These are phyloP conservation scores for Panicum virgatum DNA, from an alignment of 202 grass and related monocot genomes.

Conservation along the genomic window DNA sequence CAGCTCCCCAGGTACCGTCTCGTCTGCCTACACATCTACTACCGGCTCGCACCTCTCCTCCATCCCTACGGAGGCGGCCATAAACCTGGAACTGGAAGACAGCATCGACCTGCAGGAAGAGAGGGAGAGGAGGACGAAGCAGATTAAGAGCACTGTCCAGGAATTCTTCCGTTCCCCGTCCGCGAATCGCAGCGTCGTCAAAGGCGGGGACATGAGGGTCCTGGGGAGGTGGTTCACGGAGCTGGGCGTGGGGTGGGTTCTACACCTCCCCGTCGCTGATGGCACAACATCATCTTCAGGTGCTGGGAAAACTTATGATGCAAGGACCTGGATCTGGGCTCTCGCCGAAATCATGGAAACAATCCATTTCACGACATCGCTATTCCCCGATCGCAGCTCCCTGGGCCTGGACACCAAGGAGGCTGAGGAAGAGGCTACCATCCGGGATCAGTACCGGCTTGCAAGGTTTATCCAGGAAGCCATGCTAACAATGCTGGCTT, in stretches of 20 bases:
- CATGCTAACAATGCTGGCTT: not conserved
- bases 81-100: not conserved
- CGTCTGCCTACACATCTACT: not conserved
- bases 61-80: not conserved
- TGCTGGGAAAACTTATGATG: not conserved
- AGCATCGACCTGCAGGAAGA: too few species aligned
- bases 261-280: not conserved
- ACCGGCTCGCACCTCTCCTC: not conserved
- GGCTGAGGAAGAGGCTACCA: not conserved
- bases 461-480: not conserved
- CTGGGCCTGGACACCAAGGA: not conserved
- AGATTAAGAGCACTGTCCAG: not conserved
- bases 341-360: not conserved
- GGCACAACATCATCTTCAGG: not conserved
- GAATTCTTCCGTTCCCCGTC: not conserved
- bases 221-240: not conserved
- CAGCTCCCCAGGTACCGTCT: too few species aligned
- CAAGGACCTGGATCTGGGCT: not conserved
- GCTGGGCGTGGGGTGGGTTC: not conserved
- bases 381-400: too few species aligned
- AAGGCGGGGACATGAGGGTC: too few species aligned
- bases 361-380: not conserved
- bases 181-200: too few species aligned
- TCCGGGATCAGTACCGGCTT: too few species aligned
- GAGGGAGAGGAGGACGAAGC: too few species aligned